Conservation (phyloP, 371 early-diverging fungal genomes). For the Rhizopus microsporus region DNA sequence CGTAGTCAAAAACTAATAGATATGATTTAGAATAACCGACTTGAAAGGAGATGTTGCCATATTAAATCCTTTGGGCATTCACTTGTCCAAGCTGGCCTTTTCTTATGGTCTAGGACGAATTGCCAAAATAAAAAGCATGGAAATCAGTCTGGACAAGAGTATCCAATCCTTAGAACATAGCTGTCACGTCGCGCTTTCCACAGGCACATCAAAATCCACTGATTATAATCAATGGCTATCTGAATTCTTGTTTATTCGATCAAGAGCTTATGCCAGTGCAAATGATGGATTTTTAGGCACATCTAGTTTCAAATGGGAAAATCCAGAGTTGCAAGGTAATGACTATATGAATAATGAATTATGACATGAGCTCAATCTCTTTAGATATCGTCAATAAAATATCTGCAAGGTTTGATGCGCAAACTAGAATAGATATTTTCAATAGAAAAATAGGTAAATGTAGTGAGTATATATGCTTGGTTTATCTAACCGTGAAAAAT, state of each 20-base stretch:
- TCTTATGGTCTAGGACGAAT: conserved; percentile 38
- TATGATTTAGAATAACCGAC: conserved; percentile 27
- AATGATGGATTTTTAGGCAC: conserved; percentile 29
- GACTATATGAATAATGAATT: no score
- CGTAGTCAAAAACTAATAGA: neutral
- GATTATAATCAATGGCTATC: neutral
- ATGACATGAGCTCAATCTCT: no score
- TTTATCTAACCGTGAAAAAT: neutral
- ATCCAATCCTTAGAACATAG: neutral
- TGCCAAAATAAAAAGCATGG: conserved; percentile 26
- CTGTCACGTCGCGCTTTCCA: neutral
- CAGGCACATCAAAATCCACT: neutral
- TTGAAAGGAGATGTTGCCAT: conserved; percentile 32
- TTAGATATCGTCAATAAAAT: neutral
- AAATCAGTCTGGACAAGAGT: conserved; percentile 1
- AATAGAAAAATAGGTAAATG: neutral
- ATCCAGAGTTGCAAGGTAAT: conserved; percentile 33
- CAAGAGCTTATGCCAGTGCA: conserved; percentile 8
- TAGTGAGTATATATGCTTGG: neutral
- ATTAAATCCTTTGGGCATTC: conserved; percentile 29
- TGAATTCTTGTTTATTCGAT: neutral
- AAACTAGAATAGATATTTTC: neutral
- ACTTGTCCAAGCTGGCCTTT: conserved; percentile 31
- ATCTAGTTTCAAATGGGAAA: conserved; percentile 31
- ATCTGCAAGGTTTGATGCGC: neutral